phyloP scores from a whole-genome alignment of 2,329 filamentous ascomycete species.

The Blastomyces emzantsi region DNA sequence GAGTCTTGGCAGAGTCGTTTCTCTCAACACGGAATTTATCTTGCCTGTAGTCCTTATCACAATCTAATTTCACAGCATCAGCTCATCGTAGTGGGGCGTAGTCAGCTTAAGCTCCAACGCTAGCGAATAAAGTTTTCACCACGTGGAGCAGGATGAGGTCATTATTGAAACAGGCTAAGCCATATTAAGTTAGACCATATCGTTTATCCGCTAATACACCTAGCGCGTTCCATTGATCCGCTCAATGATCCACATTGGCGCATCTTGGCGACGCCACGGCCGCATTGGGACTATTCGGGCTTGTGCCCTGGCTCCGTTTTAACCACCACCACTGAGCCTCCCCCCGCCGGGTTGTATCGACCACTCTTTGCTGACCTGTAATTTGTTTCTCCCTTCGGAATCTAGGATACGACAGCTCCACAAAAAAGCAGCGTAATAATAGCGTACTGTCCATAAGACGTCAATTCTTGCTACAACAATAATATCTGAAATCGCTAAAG shows the following conservation, averaged over 20 bases:
- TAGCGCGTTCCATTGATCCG: background rate
- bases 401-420: background rate
- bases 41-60: background rate
- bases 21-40: background rate
- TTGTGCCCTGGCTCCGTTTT: background rate
- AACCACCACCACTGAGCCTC: background rate
- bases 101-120: background rate
- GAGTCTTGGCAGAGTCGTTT: background rate
- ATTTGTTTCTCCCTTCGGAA: too few relatives aligned
- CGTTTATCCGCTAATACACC: background rate
- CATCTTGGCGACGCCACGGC: background rate
- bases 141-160: slow-evolving; percentile 1
- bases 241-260: background rate
- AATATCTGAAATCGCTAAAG: background rate
- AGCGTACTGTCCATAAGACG: too few relatives aligned
- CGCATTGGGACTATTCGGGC: background rate
- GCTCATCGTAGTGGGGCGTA: background rate
- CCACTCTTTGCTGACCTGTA: background rate
- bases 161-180: background rate
- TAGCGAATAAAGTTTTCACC: slow-evolving; percentile 2
- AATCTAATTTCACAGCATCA: background rate
- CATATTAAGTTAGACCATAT: too few relatives aligned
- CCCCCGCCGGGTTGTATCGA: background rate
- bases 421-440: background rate
- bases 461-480: background rate